These are phyloP conservation scores for Sporothrix curviconia DNA, from an alignment of 2,329 filamentous ascomycete species.

Conservation along the genomic window DNA sequence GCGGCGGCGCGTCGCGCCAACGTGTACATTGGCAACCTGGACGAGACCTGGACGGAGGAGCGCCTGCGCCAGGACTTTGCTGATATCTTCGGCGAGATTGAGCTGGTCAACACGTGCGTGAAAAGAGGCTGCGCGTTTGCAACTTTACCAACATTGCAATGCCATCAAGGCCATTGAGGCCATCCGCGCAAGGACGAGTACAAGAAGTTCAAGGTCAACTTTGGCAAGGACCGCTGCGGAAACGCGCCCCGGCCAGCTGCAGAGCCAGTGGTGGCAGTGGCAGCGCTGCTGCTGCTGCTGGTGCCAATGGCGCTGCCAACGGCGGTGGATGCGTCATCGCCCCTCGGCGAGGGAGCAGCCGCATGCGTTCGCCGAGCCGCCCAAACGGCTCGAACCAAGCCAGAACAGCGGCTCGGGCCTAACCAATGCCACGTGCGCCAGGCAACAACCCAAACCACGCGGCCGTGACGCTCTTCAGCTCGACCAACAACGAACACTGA, in stretches of 20 bases:
- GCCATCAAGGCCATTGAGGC: slow-evolving; percentile 99
- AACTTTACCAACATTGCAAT: slow-evolving; percentile 99
- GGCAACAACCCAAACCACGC: slow-evolving; percentile 36
- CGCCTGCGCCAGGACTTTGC: slow-evolving; percentile 93
- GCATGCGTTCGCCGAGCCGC: slow-evolving; percentile 53
- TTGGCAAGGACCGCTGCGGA: slow-evolving; percentile 95
- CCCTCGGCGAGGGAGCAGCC: slow-evolving; percentile 55
- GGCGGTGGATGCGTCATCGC: slow-evolving; percentile 47
- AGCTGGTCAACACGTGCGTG: slow-evolving; percentile 92
- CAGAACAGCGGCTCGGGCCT: slow-evolving; percentile 53
- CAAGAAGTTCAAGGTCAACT: slow-evolving; percentile 98
- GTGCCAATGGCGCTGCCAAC: not conserved
- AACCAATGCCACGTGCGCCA: slow-evolving; percentile 35
- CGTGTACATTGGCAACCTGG: slow-evolving; percentile 95
- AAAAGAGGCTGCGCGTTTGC: slow-evolving; percentile 98
- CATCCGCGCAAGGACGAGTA: slow-evolving; percentile 91
- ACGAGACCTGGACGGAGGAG: slow-evolving; percentile 96
- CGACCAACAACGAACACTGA: slow-evolving; percentile 81
- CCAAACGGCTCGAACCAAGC: slow-evolving; percentile 49
- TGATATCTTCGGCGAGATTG: slow-evolving; percentile 95
- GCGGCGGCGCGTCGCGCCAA: slow-evolving; percentile 95
- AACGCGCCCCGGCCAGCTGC: slow-evolving; percentile 88
- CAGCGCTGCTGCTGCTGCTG: no score
- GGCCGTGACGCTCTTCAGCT: slow-evolving; percentile 69
- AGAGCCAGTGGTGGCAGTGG: no score